Conservation (phyloP, 345 rosid genomes). For the Pistacia atlantica region DNA sequence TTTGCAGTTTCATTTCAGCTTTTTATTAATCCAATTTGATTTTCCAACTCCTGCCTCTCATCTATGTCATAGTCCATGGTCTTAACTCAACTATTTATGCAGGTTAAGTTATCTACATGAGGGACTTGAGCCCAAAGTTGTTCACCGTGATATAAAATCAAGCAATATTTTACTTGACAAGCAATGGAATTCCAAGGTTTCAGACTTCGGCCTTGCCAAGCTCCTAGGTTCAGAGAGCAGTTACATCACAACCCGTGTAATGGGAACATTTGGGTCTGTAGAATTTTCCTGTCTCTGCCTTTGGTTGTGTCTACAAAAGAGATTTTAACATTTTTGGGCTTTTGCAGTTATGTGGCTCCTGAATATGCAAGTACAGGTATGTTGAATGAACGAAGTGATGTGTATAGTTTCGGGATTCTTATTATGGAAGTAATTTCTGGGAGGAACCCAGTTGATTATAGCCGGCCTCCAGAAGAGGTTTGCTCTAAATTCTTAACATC, state of each 20-base stretch:
- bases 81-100: neutral
- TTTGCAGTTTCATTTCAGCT: neutral
- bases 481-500: neutral
- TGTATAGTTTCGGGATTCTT: constrained; percentile 84
- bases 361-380: constrained; percentile 96
- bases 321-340: constrained; percentile 1
- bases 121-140: constrained; percentile 96
- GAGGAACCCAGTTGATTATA: constrained; percentile 89
- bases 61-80: neutral
- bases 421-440: constrained; percentile 89
- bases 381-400: constrained; percentile 78
- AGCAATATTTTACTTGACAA: constrained; percentile 89
- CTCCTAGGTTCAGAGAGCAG: constrained; percentile 72
- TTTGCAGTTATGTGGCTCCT: constrained; percentile 86
- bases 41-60: neutral
- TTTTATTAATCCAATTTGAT: neutral
- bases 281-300: constrained; percentile 1
- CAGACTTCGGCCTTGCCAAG: constrained; percentile 96
- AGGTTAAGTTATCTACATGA: constrained; percentile 90
- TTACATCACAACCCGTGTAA: constrained; percentile 88
- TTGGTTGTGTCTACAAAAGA: neutral
- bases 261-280: constrained; percentile 97
- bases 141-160: constrained; percentile 89
- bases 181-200: constrained; percentile 90
- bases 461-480: constrained; percentile 90